These are phyloP conservation scores for Naganishia antarctica DNA, from an alignment of 768 basidiomycete genomes.

Conservation along the genomic window DNA sequence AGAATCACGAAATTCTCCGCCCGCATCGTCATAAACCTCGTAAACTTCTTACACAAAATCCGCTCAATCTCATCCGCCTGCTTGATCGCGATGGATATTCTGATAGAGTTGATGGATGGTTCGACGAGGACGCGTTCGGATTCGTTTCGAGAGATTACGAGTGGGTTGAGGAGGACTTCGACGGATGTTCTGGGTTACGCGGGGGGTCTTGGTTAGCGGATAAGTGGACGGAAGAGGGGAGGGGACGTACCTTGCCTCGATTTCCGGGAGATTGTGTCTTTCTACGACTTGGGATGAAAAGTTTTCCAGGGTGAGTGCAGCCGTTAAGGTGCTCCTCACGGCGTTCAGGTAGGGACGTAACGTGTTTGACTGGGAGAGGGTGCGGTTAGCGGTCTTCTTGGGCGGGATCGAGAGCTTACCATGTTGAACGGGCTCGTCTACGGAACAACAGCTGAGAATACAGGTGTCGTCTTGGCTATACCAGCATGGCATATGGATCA, in stretches of 20 bases:
- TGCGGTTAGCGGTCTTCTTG: neutral
- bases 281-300: constrained; percentile 99
- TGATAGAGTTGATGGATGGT: constrained; percentile 92
- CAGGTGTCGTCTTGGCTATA: no score
- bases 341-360: constrained; percentile 92
- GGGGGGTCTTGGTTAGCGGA: neutral
- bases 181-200: constrained; percentile 65
- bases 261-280: constrained; percentile 93
- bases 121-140: constrained; percentile 96
- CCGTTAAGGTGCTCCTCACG: constrained; percentile 93
- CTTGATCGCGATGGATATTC: constrained; percentile 96
- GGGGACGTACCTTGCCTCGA: constrained; percentile 69
- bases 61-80: constrained; percentile 98
- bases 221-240: neutral
- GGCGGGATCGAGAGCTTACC: neutral
- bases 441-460: no score
- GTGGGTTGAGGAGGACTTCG: constrained; percentile 87
- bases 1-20: constrained; percentile 97
- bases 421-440: no score
- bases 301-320: constrained; percentile 92
- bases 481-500: no score
- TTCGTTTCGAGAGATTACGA: constrained; percentile 93
- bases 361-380: constrained; percentile 70
- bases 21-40: constrained; percentile 97
- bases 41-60: constrained; percentile 96